Evolutionary conservation across 2,329 filamentous ascomycete genomes (phyloP).

Genomic region (Diaporthe ilicicola): DNA sequence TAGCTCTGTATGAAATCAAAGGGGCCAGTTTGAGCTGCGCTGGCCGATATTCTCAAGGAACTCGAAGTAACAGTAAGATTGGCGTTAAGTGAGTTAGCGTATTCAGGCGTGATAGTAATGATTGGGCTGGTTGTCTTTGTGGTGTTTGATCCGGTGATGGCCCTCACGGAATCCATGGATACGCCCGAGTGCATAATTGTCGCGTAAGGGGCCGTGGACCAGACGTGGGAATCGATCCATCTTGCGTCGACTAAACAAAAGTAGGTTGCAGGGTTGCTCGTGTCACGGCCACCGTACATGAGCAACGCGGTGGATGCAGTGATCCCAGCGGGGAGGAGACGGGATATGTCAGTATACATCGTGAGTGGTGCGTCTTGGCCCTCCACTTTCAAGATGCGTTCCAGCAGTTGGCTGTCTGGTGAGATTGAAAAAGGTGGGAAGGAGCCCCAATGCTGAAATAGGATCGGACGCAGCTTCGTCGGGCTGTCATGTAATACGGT

Average conservation of each 20-base stretch:
- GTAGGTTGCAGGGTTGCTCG: not conserved
- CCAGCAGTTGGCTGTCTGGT: not conserved
- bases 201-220: not conserved
- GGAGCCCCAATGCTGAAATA: not conserved
- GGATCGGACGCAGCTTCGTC: too few species aligned
- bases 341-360: not conserved
- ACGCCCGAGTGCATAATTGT: not conserved
- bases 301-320: not conserved
- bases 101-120: not conserved
- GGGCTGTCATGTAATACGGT: not conserved
- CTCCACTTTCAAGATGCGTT: not conserved
- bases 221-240: not conserved
- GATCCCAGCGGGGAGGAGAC: accelerated
- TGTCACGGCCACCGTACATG: not conserved
- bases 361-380: not conserved
- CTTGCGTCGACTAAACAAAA: not conserved
- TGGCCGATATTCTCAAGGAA: not conserved
- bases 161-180: not conserved
- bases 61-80: not conserved
- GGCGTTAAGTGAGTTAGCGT: not conserved
- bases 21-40: not conserved
- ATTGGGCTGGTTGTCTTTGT: not conserved
- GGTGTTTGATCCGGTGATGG: not conserved
- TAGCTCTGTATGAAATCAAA: not conserved
- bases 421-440: not conserved